Evolutionary conservation across 345 rosid genomes (phyloP).

Genomic region (Moricandia moricandioides): DNA sequence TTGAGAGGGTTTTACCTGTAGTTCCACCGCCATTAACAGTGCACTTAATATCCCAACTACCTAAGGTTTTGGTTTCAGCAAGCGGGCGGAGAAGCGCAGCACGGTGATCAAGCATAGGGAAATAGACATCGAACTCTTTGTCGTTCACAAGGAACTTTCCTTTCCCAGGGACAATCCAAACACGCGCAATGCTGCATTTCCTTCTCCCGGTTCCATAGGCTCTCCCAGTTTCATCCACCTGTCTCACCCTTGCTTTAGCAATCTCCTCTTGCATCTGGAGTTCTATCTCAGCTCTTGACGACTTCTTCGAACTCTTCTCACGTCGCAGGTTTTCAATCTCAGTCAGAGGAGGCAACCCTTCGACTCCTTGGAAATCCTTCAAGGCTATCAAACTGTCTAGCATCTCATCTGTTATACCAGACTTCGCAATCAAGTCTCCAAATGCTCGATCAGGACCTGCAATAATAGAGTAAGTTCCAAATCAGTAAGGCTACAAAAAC

Average conservation of each 20-base stretch:
- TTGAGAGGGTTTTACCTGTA: constrained; percentile 51
- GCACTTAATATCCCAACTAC: constrained; percentile 82
- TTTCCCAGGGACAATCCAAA: constrained; percentile 88
- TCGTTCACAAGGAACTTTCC: constrained; percentile 78
- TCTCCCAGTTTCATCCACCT: constrained; percentile 84
- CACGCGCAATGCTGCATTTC: constrained; percentile 90
- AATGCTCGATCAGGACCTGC: constrained; percentile 88
- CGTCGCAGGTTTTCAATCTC: constrained; percentile 74
- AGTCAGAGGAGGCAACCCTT: constrained; percentile 82
- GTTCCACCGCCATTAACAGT: constrained; percentile 94
- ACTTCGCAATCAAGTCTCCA: constrained; percentile 87
- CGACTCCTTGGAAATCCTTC: constrained; percentile 75
- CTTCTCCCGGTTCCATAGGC: constrained; percentile 98
- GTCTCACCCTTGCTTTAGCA: constrained; percentile 79
- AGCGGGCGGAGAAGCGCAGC: constrained; percentile 95
- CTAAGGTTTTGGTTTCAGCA: constrained; percentile 93
- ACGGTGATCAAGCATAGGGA: constrained; percentile 93
- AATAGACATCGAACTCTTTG: constrained; percentile 78
- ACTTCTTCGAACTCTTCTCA: constrained; percentile 66
- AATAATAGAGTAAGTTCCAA: constrained; percentile 7
- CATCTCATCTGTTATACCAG: constrained; percentile 93
- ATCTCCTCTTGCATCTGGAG: constrained; percentile 85
- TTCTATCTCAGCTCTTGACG: constrained; percentile 75
- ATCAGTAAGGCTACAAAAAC: constrained; percentile 15
- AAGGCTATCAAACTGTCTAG: constrained; percentile 87